Conservation (phyloP, 2,329 filamentous ascomycete genomes). For the Aurifilum marmelostoma region DNA sequence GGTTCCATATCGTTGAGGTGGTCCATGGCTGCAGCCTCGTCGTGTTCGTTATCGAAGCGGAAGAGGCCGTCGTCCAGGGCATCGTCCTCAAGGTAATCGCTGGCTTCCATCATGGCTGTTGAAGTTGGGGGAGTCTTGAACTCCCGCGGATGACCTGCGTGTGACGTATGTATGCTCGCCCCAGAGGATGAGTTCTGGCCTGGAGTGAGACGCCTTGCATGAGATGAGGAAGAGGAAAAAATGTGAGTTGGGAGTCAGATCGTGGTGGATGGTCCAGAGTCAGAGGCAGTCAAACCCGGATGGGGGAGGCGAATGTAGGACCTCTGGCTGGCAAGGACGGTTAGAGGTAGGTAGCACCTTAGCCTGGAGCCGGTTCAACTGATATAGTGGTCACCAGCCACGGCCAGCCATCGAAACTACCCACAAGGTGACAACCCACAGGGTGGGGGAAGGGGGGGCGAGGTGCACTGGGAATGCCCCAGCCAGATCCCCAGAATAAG, state of each 20-base stretch:
- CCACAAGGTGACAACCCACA: neutral
- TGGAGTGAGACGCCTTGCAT: too few relatives aligned
- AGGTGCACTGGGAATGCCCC: neutral
- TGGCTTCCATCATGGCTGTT: conserved; percentile 26
- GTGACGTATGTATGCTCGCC: neutral
- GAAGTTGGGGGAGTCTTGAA: too few relatives aligned
- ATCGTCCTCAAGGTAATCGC: conserved; percentile 23
- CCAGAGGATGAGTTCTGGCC: neutral
- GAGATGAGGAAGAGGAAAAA: neutral
- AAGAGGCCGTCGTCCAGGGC: conserved; percentile 21
- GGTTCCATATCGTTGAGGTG: conserved; percentile 18
- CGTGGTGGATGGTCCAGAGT: neutral
- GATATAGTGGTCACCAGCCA: neutral
- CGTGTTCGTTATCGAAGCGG: conserved; percentile 26
- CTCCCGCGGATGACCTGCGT: neutral
- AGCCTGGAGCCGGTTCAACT: neutral
- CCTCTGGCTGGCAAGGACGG: neutral
- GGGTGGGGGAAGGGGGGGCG: neutral
- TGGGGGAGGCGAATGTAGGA: neutral
- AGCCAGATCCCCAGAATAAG: neutral
- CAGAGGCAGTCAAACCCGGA: neutral
- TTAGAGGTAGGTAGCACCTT: neutral
- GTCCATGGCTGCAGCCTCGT: conserved; percentile 21
- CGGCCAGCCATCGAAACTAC: neutral
- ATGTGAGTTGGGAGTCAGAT: neutral